A percentile compares a stretch with the other conserved stretches of the same genome.
phyloP scores from a whole-genome alignment of 345 rosid genomes.

The Limnanthes douglasii region DNA sequence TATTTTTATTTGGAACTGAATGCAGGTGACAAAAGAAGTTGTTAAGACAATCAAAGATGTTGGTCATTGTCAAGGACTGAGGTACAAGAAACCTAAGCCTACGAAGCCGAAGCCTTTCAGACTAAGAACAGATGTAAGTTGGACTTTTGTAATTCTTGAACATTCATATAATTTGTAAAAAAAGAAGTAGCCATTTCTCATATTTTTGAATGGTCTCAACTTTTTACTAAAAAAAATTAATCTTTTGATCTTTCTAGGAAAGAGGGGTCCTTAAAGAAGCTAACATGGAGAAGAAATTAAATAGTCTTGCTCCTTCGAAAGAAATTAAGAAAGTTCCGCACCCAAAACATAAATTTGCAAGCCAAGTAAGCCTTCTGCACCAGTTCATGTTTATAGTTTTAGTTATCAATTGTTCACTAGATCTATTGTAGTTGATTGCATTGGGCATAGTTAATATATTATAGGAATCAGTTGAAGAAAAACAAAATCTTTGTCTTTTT shows the following conservation, averaged over 20 bases:
- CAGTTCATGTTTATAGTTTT: too few relatives aligned
- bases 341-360: too few relatives aligned
- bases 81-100: conserved; percentile 50
- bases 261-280: conserved; percentile 68
- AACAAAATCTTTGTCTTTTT: too few relatives aligned
- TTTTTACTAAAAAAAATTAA: conserved; percentile 7
- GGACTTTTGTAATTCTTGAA: too few relatives aligned
- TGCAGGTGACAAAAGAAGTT: conserved; percentile 24
- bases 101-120: conserved; percentile 95
- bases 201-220: not conserved
- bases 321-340: conserved; percentile 19
- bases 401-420: too few relatives aligned
- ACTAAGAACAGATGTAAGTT: conserved; percentile 79
- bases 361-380: too few relatives aligned
- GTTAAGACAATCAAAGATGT: conserved; percentile 14
- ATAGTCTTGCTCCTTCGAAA: conserved; percentile 15
- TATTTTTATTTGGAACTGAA: conserved; percentile 5
- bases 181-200: not conserved
- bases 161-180: not conserved
- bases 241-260: conserved; percentile 27
- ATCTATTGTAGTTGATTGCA: too few relatives aligned
- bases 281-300: conserved; percentile 47
- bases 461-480: too few relatives aligned
- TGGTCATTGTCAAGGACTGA: conserved; percentile 12
- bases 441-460: too few relatives aligned